These are phyloP conservation scores for Colletotrichum orbiculare DNA, from an alignment of 2,329 filamentous ascomycete species.

Conservation along the genomic window DNA sequence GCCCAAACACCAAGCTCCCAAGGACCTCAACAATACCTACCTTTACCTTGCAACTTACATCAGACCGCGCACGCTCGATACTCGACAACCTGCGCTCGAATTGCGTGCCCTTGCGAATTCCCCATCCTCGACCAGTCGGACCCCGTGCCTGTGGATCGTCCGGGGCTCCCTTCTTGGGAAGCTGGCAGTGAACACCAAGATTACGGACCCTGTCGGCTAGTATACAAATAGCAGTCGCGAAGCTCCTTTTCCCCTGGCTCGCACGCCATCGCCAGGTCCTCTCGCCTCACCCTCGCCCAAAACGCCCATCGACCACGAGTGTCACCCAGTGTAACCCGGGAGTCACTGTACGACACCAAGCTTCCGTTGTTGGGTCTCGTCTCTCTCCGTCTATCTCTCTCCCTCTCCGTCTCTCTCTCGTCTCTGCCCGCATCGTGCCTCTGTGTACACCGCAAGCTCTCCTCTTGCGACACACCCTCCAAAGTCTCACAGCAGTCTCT, in stretches of 20 bases:
- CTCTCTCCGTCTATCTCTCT: neutral
- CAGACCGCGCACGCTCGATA: conserved; percentile 8
- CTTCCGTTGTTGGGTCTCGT: neutral
- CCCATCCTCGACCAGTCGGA: conserved; percentile 30
- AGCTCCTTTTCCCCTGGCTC: conserved; percentile 32
- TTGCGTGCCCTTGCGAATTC: conserved; percentile 25
- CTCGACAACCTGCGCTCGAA: conserved; percentile 17
- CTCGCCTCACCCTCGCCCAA: conserved; percentile 34
- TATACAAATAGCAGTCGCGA: conserved; percentile 18
- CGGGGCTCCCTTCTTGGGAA: conserved; percentile 28
- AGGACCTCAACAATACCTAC: conserved; percentile 15
- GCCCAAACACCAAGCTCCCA: neutral
- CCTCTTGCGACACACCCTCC: no score
- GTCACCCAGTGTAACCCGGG: conserved; percentile 16
- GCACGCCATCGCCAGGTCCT: conserved; percentile 37
- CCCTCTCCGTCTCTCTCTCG: neutral
- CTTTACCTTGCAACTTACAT: no score
- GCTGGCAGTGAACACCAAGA: conserved; percentile 10
- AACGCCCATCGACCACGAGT: conserved; percentile 16
- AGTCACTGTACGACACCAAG: conserved; percentile 23
- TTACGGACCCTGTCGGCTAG: neutral
- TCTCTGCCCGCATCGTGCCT: neutral
- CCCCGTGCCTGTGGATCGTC: conserved; percentile 31
- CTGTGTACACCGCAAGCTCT: no score
- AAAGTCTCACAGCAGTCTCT: no score